Evolutionary conservation across 768 basidiomycete species (phyloP).

Genomic region (Suillus hirtellus): DNA sequence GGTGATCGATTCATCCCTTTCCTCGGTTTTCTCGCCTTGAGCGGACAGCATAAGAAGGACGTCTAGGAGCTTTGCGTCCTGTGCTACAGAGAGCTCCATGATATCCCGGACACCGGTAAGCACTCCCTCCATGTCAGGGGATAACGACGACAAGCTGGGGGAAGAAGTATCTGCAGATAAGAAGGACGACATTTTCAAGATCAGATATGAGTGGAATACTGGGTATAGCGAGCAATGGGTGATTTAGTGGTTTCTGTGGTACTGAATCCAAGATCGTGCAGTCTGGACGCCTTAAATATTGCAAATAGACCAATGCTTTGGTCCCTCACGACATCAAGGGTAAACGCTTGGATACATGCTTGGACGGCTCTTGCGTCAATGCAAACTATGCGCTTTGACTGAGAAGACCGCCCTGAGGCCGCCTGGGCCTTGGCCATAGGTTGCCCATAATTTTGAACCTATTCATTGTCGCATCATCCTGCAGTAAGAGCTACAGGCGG

Average conservation of each 20-base stretch:
- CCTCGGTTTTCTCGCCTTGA: background rate
- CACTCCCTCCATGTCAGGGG: background rate
- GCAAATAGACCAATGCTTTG: background rate
- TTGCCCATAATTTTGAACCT: background rate
- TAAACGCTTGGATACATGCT: background rate
- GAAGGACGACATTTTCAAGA: background rate
- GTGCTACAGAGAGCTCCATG: background rate
- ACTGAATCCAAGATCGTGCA: background rate
- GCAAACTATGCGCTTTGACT: background rate
- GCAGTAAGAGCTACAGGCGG: background rate
- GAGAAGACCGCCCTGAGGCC: background rate
- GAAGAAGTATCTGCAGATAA: background rate
- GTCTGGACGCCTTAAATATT: background rate
- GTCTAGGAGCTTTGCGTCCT: background rate
- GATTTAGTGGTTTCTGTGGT: background rate
- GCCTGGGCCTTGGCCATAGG: background rate
- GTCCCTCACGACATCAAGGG: background rate
- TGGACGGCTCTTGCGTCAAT: background rate
- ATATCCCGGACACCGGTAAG: background rate
- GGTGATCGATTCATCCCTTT: constrained; percentile 1
- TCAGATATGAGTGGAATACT: background rate
- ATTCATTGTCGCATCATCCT: background rate
- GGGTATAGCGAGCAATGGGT: no score
- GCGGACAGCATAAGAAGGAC: background rate
- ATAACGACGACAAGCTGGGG: background rate